Base-by-base conservation (phyloP, 1,284 basidiomycete species). In the Stygiomarasmius scandens region DNA sequence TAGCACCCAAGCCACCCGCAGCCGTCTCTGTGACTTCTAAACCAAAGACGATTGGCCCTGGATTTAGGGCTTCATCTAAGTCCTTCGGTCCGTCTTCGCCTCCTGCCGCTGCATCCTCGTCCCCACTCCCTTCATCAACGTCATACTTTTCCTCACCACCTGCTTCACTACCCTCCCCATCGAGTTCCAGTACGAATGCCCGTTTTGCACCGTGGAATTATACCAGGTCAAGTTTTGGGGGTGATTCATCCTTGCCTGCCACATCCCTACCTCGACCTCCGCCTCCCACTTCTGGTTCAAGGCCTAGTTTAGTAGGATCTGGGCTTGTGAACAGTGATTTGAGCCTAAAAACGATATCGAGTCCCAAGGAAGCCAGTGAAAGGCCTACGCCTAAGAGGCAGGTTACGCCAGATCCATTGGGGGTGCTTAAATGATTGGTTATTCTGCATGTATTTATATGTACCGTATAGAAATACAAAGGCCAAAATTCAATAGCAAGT, bases 401-500 rank as follows among this genome's bases (percentile, higher is more conserved):
- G 27, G 41, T 19, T 32, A 49, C 56, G 3, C 76, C 81, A 45
- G 87, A 90, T 73, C 87, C 87, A n/a, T 68, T 90, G 47, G 87
- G 87, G 44, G 87, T 78, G 52, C 67, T 83, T 57, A 71, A 69
- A 58, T 74, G 55, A 45, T 44, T 16, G 44, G 29, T 49, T 38
- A 46, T 16, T 56, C 3, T 52, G 32, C 54, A 58, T 54, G 59
- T 46, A 36, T 55, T 27, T 59, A 36, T 47, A 47, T 46, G 46
- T 19, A 47, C 38, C 16, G 22, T 58, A 55, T 44, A 10, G 34
- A 19, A 20, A 23, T 32, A 29, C 12, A 43, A 6, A 14, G 14
- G 14, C 32, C 14, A 14, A 34, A 34, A 9, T 41, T 16, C 38
- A 19, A 32, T 24, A 46, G 22, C 22, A 32, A 20, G 6, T 43